Evolutionary conservation across 208 protist genomes (phyloP), one percentile per base, ranked within the genome.

Genomic region (Crithidia expoeki): DNA sequence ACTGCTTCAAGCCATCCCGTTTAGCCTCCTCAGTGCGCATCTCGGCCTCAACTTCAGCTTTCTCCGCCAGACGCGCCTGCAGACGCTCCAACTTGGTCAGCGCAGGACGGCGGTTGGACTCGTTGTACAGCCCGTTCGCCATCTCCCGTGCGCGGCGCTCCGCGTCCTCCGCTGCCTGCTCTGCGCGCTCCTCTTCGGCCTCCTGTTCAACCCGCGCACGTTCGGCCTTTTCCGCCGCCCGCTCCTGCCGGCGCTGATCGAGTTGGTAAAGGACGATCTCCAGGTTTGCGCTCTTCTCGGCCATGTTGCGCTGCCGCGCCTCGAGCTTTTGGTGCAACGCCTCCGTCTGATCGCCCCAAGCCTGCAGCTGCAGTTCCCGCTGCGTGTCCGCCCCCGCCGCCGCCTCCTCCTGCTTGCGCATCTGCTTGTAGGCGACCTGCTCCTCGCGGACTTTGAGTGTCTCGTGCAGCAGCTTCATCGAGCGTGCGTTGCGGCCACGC

Each of bases 221-320:
- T 9, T 79, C 81, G 28, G 69, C 42, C 68, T 70, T 62, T 42
- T 87, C 64, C 14, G 76, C 84, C 33, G 61, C 71, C 3, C 81
- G 80, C 74, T 79, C 65, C 50, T 60, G 34, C 34, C 72, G 66
- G 11, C 86, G 84, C 74, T 90, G 68, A 19, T 84, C 62, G 52
- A 94, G 85, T 50, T 94, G 88, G 55, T 74, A 85, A 23, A 83
- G 71, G 33, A 96, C 81, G 47, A 79, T 82, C 64, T 90, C 76
- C 38, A 96, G 49, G 58, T 94, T 89, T 1, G 69, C 63, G 68
- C 88, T 89, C 76, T 93, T 93, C 57, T 88, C 84, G 38, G 76
- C 84, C 47, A 93, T 67, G 69, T 94, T 91, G 40, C 77, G 72
- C 60, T 88, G 60, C 7, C 84, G 75, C 32, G 34, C 27, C 34